phyloP scores from a whole-genome alignment of 2,329 filamentous ascomycete genomes.

The Calcarisporium arbuscula region DNA sequence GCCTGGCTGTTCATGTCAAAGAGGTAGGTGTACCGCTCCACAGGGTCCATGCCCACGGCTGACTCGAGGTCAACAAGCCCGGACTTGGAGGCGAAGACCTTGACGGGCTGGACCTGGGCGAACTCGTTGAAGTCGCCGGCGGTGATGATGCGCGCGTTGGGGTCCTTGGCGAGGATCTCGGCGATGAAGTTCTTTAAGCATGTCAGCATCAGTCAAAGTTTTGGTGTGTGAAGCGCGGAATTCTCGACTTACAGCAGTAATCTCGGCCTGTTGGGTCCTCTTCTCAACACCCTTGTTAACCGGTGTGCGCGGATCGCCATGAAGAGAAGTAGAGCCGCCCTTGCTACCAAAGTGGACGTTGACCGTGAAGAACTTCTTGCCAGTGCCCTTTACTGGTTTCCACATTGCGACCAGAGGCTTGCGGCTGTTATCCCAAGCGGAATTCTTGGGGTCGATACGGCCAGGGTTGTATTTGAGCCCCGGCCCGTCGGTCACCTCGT shows the following conservation, averaged over 20 bases:
- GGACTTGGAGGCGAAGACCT: slow-evolving; percentile 45
- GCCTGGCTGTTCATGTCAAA: slow-evolving; percentile 65
- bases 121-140: slow-evolving; percentile 73
- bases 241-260: slow-evolving; percentile 45
- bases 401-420: slow-evolving; percentile 64
- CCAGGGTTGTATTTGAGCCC: slow-evolving; percentile 64
- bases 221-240: neutral
- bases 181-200: slow-evolving; percentile 43
- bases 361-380: slow-evolving; percentile 59
- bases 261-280: slow-evolving; percentile 48
- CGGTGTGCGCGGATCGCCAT: slow-evolving; percentile 61
- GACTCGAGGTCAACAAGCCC: slow-evolving; percentile 58
- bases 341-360: slow-evolving; percentile 66
- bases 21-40: slow-evolving; percentile 65
- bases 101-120: slow-evolving; percentile 52
- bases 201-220: neutral
- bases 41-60: slow-evolving; percentile 40
- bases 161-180: slow-evolving; percentile 50
- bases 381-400: slow-evolving; percentile 47
- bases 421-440: slow-evolving; percentile 53
- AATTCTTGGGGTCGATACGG: slow-evolving; percentile 55
- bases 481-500: slow-evolving; percentile 46
- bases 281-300: slow-evolving; percentile 57
- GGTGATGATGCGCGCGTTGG: slow-evolving; percentile 50
- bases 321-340: slow-evolving; percentile 56